Conservation (phyloP, 345 rosid species). For the Salix purpurea region DNA sequence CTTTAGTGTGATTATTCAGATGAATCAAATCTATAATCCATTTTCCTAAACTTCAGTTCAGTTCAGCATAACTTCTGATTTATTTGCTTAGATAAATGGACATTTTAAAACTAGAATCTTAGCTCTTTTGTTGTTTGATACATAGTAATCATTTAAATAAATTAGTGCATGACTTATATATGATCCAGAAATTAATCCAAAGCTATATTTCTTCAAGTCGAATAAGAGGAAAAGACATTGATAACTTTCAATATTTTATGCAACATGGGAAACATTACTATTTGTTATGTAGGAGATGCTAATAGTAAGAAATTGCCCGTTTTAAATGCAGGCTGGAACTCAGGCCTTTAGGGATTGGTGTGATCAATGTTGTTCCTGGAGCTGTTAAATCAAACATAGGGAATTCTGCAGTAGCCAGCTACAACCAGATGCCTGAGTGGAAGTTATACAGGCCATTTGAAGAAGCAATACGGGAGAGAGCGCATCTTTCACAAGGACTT, state of each 20-base stretch:
- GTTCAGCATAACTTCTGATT: neutral
- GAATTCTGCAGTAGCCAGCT: slow-evolving; percentile 49
- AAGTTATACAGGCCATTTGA: slow-evolving; percentile 69
- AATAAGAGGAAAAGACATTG: too few relatives aligned
- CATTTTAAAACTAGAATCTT: too few relatives aligned
- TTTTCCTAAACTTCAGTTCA: neutral
- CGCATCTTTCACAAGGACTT: slow-evolving; percentile 46
- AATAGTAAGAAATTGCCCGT: neutral
- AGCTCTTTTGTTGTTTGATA: too few relatives aligned
- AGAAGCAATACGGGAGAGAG: slow-evolving; percentile 51
- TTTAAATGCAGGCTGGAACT: slow-evolving; percentile 66
- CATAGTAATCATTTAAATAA: too few relatives aligned
- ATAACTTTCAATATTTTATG: neutral
- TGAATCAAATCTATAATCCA: neutral
- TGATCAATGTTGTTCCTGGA: slow-evolving; percentile 72
- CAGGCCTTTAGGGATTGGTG: slow-evolving; percentile 66
- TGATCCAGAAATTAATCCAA: too few relatives aligned
- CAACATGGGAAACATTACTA: neutral
- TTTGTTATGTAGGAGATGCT: neutral
- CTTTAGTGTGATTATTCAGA: neutral
- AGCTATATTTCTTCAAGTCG: too few relatives aligned
- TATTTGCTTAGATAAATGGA: neutral
- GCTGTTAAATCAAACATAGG: slow-evolving; percentile 78
- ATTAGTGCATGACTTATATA: too few relatives aligned
- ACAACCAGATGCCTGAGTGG: slow-evolving; percentile 70